Evolutionary conservation across 2,329 filamentous ascomycete species (phyloP), one percentile per base, ranked within the genome.

Genomic region (Penicillium psychrosexuale): DNA sequence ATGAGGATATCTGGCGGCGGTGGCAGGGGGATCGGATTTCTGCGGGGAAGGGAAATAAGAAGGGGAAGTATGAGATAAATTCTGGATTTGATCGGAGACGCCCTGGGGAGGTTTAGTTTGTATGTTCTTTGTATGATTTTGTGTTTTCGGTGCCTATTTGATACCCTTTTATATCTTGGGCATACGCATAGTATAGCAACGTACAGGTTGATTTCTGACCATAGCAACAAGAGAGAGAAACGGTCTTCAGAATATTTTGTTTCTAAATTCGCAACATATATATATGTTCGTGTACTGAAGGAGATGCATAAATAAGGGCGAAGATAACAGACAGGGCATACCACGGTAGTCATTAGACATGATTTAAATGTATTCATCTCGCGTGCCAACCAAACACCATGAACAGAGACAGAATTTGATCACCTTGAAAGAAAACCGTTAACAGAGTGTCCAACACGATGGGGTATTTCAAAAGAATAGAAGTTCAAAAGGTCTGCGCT

Each of bases 1-100:
- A 69, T 27, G 66, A 70, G 3, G 69, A 71, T 55, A 69, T 71
- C 44, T 71, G 69, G 69, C 60, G 64, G 24, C 53, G 59, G 24
- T 57, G 62, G 30, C 64, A 71, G 47, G 59, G 58, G 30, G 60
- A 65, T 34, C 37, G 44, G 11, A 31, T 19, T 17, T 42, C 52
- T 40, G 8, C 42, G 37, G 31, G 31, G 31, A 52, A 59, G 47
- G 51, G 52, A 8, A 48, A 45, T 2, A 60, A 59, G 40, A 47
- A 53, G 7, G 51, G 44, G 31, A 53, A 47, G 22, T 42, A 49
- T 24, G 53, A 46, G 6, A 50, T 51, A 38, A 36, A 45, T 8
- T 13, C 13, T 9, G 27, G 27, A 4, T 5, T 34, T 8, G n/a
- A 22, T 36, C 8, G 39, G 15, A 22, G 30, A 30, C 5, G 8